These are phyloP conservation scores for Scheffersomyces lignosus DNA, from an alignment of 805 yeast species.

Conservation along the genomic window DNA sequence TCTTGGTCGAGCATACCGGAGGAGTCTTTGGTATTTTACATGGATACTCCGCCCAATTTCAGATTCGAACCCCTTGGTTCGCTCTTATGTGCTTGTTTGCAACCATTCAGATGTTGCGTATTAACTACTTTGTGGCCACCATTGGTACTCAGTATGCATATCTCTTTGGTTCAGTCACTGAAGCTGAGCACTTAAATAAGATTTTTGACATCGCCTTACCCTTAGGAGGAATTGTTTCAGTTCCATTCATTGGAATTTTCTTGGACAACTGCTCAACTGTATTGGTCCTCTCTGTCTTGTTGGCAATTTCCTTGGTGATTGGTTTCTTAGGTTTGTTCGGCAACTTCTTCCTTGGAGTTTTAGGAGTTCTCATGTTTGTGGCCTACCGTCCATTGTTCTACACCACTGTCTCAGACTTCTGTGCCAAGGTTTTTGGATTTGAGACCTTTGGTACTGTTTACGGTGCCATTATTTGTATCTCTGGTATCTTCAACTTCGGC, in stretches of 20 bases:
- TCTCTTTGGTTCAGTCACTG: constrained; percentile 37
- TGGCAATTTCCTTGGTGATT: constrained; percentile 42
- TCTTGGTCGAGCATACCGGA: constrained; percentile 34
- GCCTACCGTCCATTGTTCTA: constrained; percentile 58
- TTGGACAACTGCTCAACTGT: constrained; percentile 51
- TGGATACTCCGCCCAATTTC: constrained; percentile 49
- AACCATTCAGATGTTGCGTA: constrained; percentile 57
- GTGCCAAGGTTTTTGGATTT: constrained; percentile 64
- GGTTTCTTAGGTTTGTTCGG: constrained; percentile 51
- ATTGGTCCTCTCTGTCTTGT: constrained; percentile 39
- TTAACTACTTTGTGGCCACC: constrained; percentile 61
- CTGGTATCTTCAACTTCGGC: constrained; percentile 51
- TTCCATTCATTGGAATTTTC: constrained; percentile 54
- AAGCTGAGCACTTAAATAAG: constrained; percentile 43
- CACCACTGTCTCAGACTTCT: constrained; percentile 56
- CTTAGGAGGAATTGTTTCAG: constrained; percentile 53
- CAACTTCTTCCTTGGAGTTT: constrained; percentile 39
- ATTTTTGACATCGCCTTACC: constrained; percentile 56
- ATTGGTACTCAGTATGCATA: constrained; percentile 54
- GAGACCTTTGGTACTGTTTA: constrained; percentile 61
- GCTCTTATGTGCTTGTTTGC: constrained; percentile 48
- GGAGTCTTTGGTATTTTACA: constrained; percentile 57
- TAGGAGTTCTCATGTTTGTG: constrained; percentile 50
- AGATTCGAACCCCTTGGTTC: constrained; percentile 55
- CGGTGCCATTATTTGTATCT: constrained; percentile 54